Conservation (phyloP, 2,329 filamentous ascomycete genomes). For the Colletotrichum magnum region DNA sequence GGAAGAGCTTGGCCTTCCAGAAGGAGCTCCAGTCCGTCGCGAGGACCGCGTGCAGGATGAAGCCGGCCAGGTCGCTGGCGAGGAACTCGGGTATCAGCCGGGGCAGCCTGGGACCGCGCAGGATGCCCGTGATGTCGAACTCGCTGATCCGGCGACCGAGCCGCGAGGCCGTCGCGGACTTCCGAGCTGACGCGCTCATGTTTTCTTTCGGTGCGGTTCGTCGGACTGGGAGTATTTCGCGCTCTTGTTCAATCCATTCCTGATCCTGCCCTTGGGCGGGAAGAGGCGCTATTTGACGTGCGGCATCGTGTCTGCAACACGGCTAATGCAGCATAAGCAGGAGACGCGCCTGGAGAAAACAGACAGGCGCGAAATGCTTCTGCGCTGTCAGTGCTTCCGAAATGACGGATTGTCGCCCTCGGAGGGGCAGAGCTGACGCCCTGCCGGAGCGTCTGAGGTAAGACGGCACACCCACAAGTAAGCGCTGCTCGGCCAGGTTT, state of each 20-base stretch:
- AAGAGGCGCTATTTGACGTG: constrained; percentile 17
- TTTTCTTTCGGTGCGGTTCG: background rate
- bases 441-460: constrained; percentile 29
- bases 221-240: background rate
- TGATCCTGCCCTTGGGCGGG: background rate
- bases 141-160: constrained; percentile 25
- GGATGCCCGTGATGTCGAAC: constrained; percentile 24
- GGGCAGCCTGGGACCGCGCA: constrained; percentile 4
- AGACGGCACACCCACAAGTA: constrained; percentile 34
- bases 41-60: constrained; percentile 6
- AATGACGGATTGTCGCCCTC: background rate
- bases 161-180: background rate
- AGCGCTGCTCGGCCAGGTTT: constrained; percentile 22
- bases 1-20: constrained; percentile 19
- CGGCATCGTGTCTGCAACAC: background rate
- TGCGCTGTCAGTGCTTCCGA: constrained; percentile 26
- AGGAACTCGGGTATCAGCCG: constrained; percentile 9
- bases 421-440: constrained; percentile 1
- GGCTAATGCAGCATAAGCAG: background rate
- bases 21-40: constrained; percentile 21
- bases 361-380: background rate
- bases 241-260: background rate
- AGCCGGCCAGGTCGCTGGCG: constrained; percentile 27
- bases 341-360: background rate
- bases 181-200: constrained; percentile 15